Evolutionary conservation across 768 basidiomycete species (phyloP), one percentile per base, ranked within the genome.

Genomic region (Gloeophyllum trabeum): DNA sequence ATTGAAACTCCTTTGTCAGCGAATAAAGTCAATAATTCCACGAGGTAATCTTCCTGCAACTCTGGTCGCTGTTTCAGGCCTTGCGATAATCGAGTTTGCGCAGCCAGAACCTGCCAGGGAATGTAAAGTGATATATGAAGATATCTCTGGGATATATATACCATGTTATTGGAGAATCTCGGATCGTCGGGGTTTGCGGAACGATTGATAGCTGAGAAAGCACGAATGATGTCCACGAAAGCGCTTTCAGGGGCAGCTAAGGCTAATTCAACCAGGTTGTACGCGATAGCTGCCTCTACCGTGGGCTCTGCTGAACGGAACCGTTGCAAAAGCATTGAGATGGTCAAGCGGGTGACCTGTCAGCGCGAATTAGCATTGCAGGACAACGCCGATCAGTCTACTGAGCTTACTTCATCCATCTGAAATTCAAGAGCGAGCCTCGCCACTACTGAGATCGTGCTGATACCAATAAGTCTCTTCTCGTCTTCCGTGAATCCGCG

Each of bases 271-370:
- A 93, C 91, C 10, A 98, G 69, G 54, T 91, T 93, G 54, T 85
- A 84, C 2, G 90, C 83, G 46, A 96, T 93, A 1, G 87, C 84
- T 20, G 91, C 87, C 59, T 97, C 91, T 13, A 90, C 84, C 0
- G 80, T 77, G 0, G 88, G 81, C 51, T 96, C 93, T 2, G 87
- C 84, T 18, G 78, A 76, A 20, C 86, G 76, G 18, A 94, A 65
- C 4, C 90, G 75, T 61, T 96, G 93, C 28, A 96, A 62, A 6
- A 97, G 64, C 90, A 96, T 94, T 0, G 91, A 92, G 12, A 92
- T 76, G 2, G 90, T 92, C 16, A 96, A 67, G 26, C 81, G 78
- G 3, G 85, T 90, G 12, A 91, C 81, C 83, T 87, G 42, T 20
- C 35, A 43, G 19, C 18, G 16, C 10, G 28, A 32, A 32, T 20